These are phyloP conservation scores for Mangifera indica DNA, from an alignment of 345 rosid species.

Conservation along the genomic window DNA sequence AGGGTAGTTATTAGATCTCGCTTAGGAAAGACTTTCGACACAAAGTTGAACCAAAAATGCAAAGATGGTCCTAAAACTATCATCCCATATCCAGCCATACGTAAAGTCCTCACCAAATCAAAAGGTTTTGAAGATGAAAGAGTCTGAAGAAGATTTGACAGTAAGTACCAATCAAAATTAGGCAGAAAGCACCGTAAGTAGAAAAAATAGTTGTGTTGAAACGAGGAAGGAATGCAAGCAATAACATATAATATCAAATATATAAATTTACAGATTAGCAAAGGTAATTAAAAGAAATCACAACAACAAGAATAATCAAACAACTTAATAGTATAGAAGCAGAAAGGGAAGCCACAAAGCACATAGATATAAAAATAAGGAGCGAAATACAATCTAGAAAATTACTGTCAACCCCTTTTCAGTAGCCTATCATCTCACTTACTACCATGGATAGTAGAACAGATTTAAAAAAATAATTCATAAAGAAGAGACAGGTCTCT, in stretches of 20 bases:
- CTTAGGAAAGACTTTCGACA: constrained; percentile 73
- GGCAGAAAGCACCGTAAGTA: neutral
- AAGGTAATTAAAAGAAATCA: neutral
- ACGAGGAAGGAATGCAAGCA: neutral
- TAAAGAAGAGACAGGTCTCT: neutral
- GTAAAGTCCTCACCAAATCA: constrained; percentile 68
- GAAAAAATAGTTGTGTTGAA: neutral
- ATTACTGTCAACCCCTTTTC: neutral
- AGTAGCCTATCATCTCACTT: neutral
- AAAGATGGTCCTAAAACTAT: constrained; percentile 74
- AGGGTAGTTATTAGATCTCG: constrained; percentile 68
- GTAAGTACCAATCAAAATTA: neutral
- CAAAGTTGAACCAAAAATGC: constrained; percentile 79
- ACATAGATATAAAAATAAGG: neutral
- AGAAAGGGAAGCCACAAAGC: neutral
- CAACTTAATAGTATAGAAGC: neutral
- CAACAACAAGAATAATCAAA: too few relatives aligned
- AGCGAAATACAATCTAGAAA: neutral
- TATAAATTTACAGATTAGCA: too few relatives aligned
- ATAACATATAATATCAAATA: too few relatives aligned
- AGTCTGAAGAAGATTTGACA: constrained; percentile 34
- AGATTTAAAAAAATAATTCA: too few relatives aligned
- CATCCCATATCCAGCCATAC: constrained; percentile 89
- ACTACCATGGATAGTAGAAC: too few relatives aligned
- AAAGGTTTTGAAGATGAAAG: constrained; percentile 51